phyloP scores from a whole-genome alignment of 1,284 basidiomycete genomes.

The Cystobasidium sp. region DNA sequence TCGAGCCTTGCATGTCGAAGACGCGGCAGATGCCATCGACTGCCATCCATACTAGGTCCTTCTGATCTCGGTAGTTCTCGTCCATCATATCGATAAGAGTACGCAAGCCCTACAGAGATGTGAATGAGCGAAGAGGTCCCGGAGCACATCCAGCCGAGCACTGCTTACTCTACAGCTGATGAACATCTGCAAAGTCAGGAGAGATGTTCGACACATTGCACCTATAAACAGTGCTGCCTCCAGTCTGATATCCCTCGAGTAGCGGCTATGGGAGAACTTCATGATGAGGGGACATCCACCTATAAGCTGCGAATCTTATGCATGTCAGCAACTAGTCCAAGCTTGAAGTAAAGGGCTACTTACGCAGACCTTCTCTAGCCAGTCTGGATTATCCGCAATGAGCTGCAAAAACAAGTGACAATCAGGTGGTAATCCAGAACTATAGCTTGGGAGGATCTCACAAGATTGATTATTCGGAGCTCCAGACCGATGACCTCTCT shows the following conservation, averaged over 20 bases:
- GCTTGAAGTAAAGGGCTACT: conserved; percentile 51
- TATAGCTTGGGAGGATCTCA: conserved; percentile 61
- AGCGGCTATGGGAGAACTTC: conserved; percentile 90
- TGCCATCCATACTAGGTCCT: conserved; percentile 87
- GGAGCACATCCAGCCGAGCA: conserved; percentile 23
- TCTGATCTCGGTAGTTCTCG: conserved; percentile 88
- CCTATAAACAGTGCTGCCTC: conserved; percentile 95
- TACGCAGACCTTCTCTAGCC: conserved; percentile 92
- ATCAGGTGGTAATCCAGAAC: conserved; percentile 23
- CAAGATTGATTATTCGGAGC: conserved; percentile 86
- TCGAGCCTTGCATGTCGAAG: conserved; percentile 88
- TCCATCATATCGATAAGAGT: conserved; percentile 88
- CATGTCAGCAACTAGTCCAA: conserved; percentile 3
- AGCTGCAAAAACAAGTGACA: conserved; percentile 63
- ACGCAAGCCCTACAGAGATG: conserved; percentile 45
- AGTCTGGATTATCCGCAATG: conserved; percentile 79
- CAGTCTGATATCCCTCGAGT: conserved; percentile 87
- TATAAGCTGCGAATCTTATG: conserved; percentile 49
- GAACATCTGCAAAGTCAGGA: conserved; percentile 95
- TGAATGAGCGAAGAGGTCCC: too few species aligned
- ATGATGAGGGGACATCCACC: conserved; percentile 57
- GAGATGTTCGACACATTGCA: conserved; percentile 86
- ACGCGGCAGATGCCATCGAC: conserved; percentile 92
- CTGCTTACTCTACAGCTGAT: conserved; percentile 66
- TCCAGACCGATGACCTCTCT: conserved; percentile 78